Base-by-base conservation (phyloP, 2,329 filamentous ascomycete genomes). In the Paecilomyces sp. region DNA sequence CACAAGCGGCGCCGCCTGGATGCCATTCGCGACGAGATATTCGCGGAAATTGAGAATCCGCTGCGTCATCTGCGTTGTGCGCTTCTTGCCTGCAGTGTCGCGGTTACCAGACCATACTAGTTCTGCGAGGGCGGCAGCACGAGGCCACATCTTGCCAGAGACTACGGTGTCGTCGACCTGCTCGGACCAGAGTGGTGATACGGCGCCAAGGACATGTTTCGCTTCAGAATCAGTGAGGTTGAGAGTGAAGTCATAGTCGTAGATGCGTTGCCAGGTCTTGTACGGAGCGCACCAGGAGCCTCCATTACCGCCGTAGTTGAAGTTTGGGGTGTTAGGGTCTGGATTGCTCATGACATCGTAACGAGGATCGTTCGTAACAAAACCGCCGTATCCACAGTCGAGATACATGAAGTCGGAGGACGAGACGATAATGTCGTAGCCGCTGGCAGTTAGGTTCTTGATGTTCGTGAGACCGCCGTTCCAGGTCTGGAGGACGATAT, bases 261-360 rank as follows among this genome's bases (percentile, higher is more conserved):
- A 85, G 70, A 85, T 83, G 55, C 82, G 81, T 68, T 84, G 82
- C 82, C 82, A 85, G 22, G 81, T 83, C 69, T 85, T 85, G 76
- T 84, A 85, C 0, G 82, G 82, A 0, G 77, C 79, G 66, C 82
- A 85, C 82, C 82, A 85, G n/a, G 79, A 82, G 18, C 82, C 82
- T 47, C 82, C 82, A 24, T 58, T 63, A 53, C 78, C 82, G n/a
- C 74, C 75, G 67, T 80, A 85, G 75, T 85, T 84, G 77, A 83
- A 84, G 66, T 74, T 82, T 3, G 76, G 68, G 0, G 67, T 69
- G 18, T 66, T 67, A 6, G 75, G 71, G 61, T 80, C 77, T 0
- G 82, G 82, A 67, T 85, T 85, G 52, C 67, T 67, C 73, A 79
- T 76, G 33, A 81, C 79, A 65, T 85, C 77, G 75, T 85, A 85